Evolutionary conservation across 805 yeast species (phyloP).

Genomic region (Scheffersomyces spartinae): DNA sequence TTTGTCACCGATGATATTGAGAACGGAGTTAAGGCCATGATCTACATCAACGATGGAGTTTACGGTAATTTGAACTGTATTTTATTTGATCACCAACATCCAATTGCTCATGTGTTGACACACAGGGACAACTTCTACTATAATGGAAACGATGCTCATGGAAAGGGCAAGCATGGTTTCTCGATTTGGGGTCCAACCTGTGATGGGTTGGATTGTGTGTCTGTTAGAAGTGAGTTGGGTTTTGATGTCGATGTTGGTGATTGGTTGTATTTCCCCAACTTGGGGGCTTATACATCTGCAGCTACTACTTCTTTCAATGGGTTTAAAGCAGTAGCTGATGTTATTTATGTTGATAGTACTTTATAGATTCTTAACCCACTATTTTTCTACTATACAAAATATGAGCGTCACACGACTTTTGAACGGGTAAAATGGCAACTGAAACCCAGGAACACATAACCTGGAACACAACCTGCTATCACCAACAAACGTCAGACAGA

Average conservation of each 20-base stretch:
- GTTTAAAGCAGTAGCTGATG: constrained; percentile 49
- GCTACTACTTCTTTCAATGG: constrained; percentile 95
- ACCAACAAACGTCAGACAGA: too few species aligned
- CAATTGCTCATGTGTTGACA: constrained; percentile 55
- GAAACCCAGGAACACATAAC: too few species aligned
- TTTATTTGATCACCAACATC: constrained; percentile 81
- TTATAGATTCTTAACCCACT: too few species aligned
- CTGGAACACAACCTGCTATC: too few species aligned
- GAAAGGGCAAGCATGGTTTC: constrained; percentile 23
- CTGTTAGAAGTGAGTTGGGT: constrained; percentile 39
- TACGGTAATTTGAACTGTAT: constrained; percentile 94
- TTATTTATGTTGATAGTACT: constrained; percentile 47
- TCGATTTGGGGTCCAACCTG: constrained; percentile 99
- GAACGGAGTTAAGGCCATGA: constrained; percentile 40
- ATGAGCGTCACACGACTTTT: too few species aligned
- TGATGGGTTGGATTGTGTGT: constrained; percentile 86
- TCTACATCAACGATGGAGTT: constrained; percentile 89
- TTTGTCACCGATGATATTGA: constrained; percentile 10
- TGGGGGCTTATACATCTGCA: constrained; percentile 89
- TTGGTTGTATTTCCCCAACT: constrained; percentile 74
- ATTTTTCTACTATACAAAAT: too few species aligned
- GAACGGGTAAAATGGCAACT: too few species aligned
- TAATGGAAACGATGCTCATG: constrained; percentile 8
- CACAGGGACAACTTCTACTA: constrained; percentile 38
- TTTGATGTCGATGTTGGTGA: constrained; percentile 70